phyloP scores from a whole-genome alignment of 352 stramenopile species.

The Phytophthora vignae region DNA sequence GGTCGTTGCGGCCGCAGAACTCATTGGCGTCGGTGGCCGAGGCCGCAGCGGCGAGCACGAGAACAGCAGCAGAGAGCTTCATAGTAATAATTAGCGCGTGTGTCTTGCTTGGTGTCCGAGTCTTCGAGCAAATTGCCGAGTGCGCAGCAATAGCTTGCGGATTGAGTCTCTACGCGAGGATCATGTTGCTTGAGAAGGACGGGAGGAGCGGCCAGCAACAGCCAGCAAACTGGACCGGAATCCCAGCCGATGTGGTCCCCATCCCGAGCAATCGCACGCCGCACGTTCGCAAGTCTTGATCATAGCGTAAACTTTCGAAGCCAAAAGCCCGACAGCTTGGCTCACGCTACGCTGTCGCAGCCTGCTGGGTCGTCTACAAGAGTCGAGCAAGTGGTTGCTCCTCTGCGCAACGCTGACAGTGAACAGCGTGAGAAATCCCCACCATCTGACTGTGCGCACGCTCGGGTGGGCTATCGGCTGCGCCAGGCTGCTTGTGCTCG shows the following conservation, averaged over 20 bases:
- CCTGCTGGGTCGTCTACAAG: background rate
- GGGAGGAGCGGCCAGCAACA: background rate
- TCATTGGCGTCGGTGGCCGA: slow-evolving; percentile 4
- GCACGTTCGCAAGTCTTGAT: slow-evolving; percentile 1
- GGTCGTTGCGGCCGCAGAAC: slow-evolving; percentile 34
- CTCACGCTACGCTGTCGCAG: background rate
- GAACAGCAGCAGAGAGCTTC: slow-evolving; percentile 16
- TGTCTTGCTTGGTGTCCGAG: slow-evolving; percentile 1
- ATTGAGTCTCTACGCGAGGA: background rate
- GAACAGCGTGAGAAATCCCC: background rate
- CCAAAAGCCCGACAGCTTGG: background rate
- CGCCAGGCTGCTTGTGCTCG: background rate
- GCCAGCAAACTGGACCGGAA: slow-evolving; percentile 1
- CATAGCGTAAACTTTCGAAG: background rate
- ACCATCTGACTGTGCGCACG: background rate
- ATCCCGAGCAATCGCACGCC: slow-evolving; percentile 12
- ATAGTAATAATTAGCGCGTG: background rate
- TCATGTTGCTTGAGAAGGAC: background rate
- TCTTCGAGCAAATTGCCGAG: slow-evolving; percentile 24
- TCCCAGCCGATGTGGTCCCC: slow-evolving; percentile 11
- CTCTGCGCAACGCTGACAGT: background rate
- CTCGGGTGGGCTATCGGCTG: no score
- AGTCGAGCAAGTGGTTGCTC: background rate
- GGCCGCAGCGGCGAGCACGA: slow-evolving; percentile 5
- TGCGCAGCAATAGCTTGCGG: slow-evolving; percentile 1